Conservation (phyloP, 768 basidiomycete species). For the Lyophyllum shimeji region DNA sequence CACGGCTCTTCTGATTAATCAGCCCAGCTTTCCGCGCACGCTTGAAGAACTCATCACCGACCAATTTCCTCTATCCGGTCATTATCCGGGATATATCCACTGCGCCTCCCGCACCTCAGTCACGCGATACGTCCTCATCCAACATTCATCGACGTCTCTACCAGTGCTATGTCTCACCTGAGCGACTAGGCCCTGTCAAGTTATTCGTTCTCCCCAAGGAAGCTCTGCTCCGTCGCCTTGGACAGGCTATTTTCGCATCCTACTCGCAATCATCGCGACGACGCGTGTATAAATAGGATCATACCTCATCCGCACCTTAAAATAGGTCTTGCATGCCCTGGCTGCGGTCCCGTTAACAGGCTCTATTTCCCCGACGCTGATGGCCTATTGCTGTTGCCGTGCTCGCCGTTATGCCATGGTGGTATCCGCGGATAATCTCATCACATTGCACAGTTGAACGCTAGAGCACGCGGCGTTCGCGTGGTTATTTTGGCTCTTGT, state of each 20-base stretch:
- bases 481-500: neutral
- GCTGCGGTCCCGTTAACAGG: neutral
- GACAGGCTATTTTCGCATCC: neutral
- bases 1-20: neutral
- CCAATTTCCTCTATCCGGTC: conserved; percentile 15
- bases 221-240: neutral
- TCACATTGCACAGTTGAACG: conserved; percentile 7
- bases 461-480: neutral
- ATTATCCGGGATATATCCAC: conserved; percentile 17
- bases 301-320: neutral
- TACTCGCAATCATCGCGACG: neutral
- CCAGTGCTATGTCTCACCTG: neutral
- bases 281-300: neutral
- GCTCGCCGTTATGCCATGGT: neutral
- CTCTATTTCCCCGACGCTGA: conserved; percentile 15
- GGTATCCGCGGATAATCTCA: conserved; percentile 7
- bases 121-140: neutral
- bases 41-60: conserved; percentile 2
- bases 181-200: neutral
- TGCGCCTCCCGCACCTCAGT: neutral
- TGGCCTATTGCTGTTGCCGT: neutral
- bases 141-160: neutral
- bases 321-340: neutral
- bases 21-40: neutral
- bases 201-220: neutral